These are phyloP conservation scores for Cladophialophora chaetospira DNA, from an alignment of 2,329 filamentous ascomycete genomes.

Conservation along the genomic window DNA sequence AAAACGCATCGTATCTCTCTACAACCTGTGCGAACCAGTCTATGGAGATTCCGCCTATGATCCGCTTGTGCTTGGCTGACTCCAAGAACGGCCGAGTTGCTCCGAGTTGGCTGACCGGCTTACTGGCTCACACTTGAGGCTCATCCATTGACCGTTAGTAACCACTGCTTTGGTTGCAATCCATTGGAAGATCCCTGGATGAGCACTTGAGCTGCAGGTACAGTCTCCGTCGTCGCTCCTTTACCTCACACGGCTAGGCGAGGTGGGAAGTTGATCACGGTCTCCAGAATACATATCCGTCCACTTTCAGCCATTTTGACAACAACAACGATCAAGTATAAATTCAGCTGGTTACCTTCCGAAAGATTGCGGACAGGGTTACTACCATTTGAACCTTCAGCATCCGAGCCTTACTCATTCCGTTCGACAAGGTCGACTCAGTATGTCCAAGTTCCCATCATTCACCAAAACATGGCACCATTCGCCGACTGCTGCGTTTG, in stretches of 20 bases:
- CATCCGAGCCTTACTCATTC: not conserved
- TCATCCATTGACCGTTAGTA: not conserved
- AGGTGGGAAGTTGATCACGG: not conserved
- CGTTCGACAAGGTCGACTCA: not conserved
- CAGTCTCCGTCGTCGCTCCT: not conserved
- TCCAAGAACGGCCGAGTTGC: not conserved
- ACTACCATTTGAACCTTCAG: not conserved
- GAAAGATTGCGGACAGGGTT: not conserved
- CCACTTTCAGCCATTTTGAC: not conserved
- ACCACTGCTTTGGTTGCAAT: not conserved
- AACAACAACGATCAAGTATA: not conserved
- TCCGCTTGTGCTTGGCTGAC: conserved; percentile 1
- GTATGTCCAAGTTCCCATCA: conserved; percentile 9
- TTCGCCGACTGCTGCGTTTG: not conserved
- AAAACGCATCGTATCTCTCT: no score
- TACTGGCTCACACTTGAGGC: not conserved
- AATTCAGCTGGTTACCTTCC: not conserved
- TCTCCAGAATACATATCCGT: not conserved
- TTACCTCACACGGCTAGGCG: not conserved
- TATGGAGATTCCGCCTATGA: not conserved
- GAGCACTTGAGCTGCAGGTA: not conserved
- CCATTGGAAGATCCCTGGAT: not conserved
- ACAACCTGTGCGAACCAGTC: not conserved
- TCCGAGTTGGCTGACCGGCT: not conserved
- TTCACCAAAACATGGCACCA: conserved; percentile 14